phyloP scores from a whole-genome alignment of 441 rosid species.

The Omphalea diandra region DNA sequence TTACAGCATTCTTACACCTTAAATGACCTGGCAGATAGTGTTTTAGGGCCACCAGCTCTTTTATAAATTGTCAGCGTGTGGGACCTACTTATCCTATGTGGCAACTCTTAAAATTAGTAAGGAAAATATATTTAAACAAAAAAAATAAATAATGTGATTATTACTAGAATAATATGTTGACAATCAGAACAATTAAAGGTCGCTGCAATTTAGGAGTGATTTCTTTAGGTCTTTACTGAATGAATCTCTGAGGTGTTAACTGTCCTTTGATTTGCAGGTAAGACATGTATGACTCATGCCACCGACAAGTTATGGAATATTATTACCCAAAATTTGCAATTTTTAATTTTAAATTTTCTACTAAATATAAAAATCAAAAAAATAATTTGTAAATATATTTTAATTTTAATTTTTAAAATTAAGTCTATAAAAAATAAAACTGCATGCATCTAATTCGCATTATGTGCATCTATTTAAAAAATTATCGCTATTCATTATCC shows the following conservation, averaged over 20 bases:
- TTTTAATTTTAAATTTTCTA: not conserved
- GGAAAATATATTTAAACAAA: not conserved
- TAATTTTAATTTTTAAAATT: too few species aligned
- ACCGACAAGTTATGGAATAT: too few species aligned
- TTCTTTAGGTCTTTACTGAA: not conserved
- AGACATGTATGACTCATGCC: not conserved
- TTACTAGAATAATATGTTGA: not conserved
- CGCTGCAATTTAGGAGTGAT: slow-evolving; percentile 4
- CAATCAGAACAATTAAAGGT: not conserved
- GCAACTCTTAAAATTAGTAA: not conserved
- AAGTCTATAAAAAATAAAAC: too few species aligned
- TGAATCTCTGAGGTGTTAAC: not conserved
- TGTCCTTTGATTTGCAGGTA: not conserved
- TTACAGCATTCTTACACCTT: not conserved
- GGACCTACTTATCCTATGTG: not conserved
- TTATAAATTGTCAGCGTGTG: not conserved
- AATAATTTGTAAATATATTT: too few species aligned
- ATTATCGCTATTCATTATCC: too few species aligned
- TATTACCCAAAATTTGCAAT: too few species aligned
- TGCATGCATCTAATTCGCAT: too few species aligned
- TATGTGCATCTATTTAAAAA: too few species aligned
- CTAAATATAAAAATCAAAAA: too few species aligned
- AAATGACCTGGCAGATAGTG: slow-evolving; percentile 12
- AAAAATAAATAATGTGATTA: not conserved
- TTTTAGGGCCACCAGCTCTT: not conserved